These are phyloP conservation scores for Turnera subulata DNA, from an alignment of 345 rosid genomes.

Conservation along the genomic window DNA sequence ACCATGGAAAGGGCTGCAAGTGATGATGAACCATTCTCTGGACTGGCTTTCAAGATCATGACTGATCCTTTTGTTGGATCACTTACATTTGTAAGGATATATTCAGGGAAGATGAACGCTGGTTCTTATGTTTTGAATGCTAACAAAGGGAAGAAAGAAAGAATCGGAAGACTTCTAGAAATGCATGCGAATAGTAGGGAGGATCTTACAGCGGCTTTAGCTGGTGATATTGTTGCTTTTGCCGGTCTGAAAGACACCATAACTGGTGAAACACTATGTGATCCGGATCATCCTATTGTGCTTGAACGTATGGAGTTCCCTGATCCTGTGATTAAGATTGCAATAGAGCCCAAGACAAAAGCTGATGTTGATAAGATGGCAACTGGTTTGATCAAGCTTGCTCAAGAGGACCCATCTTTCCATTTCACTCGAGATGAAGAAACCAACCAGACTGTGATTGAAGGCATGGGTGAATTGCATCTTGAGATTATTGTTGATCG, in stretches of 20 bases:
- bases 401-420: conserved; percentile 98
- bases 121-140: conserved; percentile 89
- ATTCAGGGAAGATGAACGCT: conserved; percentile 77
- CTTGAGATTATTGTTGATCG: conserved; percentile 96
- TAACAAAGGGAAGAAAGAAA: conserved; percentile 95
- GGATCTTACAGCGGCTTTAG: conserved; percentile 77
- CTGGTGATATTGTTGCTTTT: conserved; percentile 89
- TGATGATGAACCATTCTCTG: conserved; percentile 82
- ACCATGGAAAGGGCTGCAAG: conserved; percentile 50
- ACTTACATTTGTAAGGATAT: conserved; percentile 88
- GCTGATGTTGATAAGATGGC: conserved; percentile 96
- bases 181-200: conserved; percentile 99
- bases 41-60: conserved; percentile 97
- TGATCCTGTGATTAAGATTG: conserved; percentile 96
- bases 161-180: conserved; percentile 92
- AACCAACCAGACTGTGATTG: conserved; percentile 92
- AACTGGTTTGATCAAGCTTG: conserved; percentile 78
- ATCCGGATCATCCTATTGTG: conserved; percentile 65
- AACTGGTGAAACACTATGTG: conserved; percentile 85
- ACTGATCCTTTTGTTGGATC: conserved; percentile 93
- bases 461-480: conserved; percentile 99
- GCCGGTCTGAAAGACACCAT: conserved; percentile 90
- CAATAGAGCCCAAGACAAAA: conserved; percentile 96
- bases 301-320: conserved; percentile 99
- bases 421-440: conserved; percentile 96